A percentile compares a stretch with the other conserved stretches of the same genome.
Evolutionary conservation across 352 stramenopile species (phyloP).

Genomic region (Globisporangium alternatum): DNA sequence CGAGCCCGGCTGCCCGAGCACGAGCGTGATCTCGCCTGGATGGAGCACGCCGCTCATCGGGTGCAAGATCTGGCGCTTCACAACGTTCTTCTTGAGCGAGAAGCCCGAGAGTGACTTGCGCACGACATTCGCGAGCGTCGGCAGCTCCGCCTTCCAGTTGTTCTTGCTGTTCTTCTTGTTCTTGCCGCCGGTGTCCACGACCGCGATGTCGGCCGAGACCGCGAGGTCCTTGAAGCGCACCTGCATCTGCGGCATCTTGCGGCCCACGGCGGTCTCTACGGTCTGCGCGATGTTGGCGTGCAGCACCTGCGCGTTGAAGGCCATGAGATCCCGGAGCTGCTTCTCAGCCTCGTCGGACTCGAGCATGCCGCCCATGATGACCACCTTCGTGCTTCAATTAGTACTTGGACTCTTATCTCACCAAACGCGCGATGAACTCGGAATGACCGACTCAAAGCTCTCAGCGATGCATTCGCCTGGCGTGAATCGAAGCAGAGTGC

Average conservation of each 20-base stretch:
- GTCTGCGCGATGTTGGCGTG: constrained; percentile 1
- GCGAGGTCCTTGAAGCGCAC: constrained; percentile 8
- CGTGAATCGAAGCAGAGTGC: no score
- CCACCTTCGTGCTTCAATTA: no score
- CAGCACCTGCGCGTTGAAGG: constrained; percentile 8
- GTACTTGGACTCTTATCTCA: no score
- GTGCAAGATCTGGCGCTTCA: constrained; percentile 23
- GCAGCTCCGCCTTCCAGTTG: constrained; percentile 1
- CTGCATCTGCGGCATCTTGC: constrained; percentile 8
- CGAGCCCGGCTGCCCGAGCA: constrained; percentile 14
- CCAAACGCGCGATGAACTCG: no score
- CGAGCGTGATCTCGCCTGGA: constrained; percentile 27
- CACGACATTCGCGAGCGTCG: constrained; percentile 3
- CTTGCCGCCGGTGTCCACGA: background rate
- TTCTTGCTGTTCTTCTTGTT: background rate
- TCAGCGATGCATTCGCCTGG: no score
- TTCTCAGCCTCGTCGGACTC: constrained; percentile 4
- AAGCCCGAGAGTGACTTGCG: background rate
- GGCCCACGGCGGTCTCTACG: background rate
- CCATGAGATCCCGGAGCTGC: constrained; percentile 5
- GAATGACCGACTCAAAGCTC: no score
- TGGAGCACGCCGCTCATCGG: constrained; percentile 20
- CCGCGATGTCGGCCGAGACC: background rate
- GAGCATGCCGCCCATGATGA: constrained; percentile 6
- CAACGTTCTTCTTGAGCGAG: constrained; percentile 14